These are phyloP conservation scores for Podila epigama DNA, from an alignment of 192 early-diverging fungal species.

Conservation along the genomic window DNA sequence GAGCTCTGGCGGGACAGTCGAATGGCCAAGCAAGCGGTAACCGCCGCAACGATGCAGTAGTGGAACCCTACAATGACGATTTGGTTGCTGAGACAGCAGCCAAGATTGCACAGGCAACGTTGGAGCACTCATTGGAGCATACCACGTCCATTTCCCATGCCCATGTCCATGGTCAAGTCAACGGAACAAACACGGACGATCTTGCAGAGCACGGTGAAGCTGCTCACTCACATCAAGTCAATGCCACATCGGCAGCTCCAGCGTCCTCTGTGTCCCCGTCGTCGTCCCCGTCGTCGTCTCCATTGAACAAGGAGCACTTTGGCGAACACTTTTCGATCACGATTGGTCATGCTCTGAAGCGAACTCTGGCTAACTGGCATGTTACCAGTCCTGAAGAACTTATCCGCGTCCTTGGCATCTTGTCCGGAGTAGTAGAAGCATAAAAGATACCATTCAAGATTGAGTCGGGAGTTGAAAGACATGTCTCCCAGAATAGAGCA, in stretches of 20 bases:
- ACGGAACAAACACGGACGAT: background rate
- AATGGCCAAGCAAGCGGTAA: constrained; percentile 12
- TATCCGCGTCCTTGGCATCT: constrained; percentile 54
- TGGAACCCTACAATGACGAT: constrained; percentile 26
- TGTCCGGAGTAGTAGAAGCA: constrained; percentile 19
- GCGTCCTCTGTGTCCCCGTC: background rate
- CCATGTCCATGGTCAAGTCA: background rate
- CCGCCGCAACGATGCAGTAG: background rate
- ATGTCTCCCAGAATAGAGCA: background rate
- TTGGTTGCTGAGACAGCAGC: constrained; percentile 33
- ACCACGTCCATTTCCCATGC: background rate
- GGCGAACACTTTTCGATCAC: constrained; percentile 57
- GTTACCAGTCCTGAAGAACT: constrained; percentile 72
- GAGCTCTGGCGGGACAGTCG: constrained; percentile 56
- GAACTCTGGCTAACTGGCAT: constrained; percentile 88
- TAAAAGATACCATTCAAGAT: background rate
- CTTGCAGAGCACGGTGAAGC: background rate
- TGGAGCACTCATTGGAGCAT: constrained; percentile 27
- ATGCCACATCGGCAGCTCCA: background rate
- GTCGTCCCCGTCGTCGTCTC: background rate
- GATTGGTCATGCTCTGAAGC: constrained; percentile 87
- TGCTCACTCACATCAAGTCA: too few relatives aligned
- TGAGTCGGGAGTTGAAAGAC: background rate
- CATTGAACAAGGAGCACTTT: background rate
- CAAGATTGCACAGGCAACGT: constrained; percentile 23